Evolutionary conservation across 106 monocot species (phyloP), one percentile per base, ranked within the genome.

Genomic region (Gastrodia elata): DNA sequence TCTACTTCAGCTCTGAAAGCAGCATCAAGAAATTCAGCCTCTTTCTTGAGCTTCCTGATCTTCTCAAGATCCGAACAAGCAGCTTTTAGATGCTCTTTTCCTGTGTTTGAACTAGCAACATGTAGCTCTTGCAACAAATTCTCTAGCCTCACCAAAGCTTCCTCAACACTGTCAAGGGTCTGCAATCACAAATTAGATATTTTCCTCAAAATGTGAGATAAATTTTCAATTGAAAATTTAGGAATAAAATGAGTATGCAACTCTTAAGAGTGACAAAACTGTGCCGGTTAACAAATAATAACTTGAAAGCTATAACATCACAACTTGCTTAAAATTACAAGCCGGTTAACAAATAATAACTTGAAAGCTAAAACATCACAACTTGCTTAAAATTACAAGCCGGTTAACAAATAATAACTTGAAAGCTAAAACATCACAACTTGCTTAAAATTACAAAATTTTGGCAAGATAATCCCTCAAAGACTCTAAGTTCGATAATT

Each of bases 21-120:
- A 65, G 87, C 98, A 72, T 99, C 98, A 39, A 99, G 91, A 91
- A 99, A 99, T 78, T 99, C 98, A 82, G 93, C 91, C 78, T 99
- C 93, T 75, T 93, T 98, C 73, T 99, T 99, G 69, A 99, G 89
- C 75, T 88, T 99, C 64, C 98, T 86, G 71, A 99, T 85, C 69
- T 77, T 91, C 80, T 99, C 93, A 52, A 99, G 88, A 46, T 99
- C 93, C 71, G 93, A 99, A 82, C 98, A 99, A 33, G 98, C 98
- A 75, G 98, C 98, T 77, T 91, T 76, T 65, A 99, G 77, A 75
- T 99, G 86, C 67, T 99, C 93, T 79, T 87, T 99, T 70, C 88
- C 91, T 61, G 76, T 27, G 52, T 78, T 84, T 34, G 98, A 88
- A 80, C 80, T 91, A 27, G 88, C 88, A 72, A 99, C 76, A 79